A percentile compares a stretch with the other conserved stretches of the same genome.
These are phyloP conservation scores for Aspergillus funiculosus DNA, from an alignment of 495 filamentous ascomycete genomes.

Conservation along the genomic window DNA sequence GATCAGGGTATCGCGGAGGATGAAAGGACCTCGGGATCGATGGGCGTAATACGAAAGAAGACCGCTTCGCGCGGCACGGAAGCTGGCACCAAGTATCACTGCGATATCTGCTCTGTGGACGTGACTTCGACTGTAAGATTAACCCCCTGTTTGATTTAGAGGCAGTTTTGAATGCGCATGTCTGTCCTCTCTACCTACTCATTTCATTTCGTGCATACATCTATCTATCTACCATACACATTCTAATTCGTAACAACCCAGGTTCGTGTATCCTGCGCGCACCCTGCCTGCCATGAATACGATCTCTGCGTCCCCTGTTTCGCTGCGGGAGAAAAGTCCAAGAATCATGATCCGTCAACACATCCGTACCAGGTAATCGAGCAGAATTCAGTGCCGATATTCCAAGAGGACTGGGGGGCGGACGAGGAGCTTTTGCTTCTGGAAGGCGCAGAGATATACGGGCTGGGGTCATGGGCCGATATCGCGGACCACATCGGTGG, in stretches of 20 bases:
- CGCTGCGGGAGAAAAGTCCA: conserved; percentile 65
- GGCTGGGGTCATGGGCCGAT: conserved; percentile 94
- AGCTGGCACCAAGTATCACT: conserved; percentile 89
- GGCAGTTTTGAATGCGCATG: neutral
- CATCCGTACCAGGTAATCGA: conserved; percentile 93
- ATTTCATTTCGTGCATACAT: neutral
- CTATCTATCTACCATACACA: neutral
- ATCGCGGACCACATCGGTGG: conserved; percentile 98
- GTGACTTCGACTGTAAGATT: conserved; percentile 83
- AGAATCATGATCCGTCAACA: conserved; percentile 74
- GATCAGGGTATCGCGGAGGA: conserved; percentile 36
- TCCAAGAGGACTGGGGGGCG: conserved; percentile 89
- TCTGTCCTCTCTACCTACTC: too few relatives aligned
- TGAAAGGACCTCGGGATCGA: conserved; percentile 44
- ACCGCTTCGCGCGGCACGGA: conserved; percentile 82
- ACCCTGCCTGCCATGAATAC: conserved; percentile 79
- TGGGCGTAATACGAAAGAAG: conserved; percentile 98
- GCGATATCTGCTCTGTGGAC: conserved; percentile 91
- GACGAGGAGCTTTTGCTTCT: conserved; percentile 91
- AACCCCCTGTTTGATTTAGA: neutral
- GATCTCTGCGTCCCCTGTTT: conserved; percentile 98
- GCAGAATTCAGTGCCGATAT: conserved; percentile 96
- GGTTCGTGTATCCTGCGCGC: conserved; percentile 92
- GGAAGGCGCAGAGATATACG: conserved; percentile 97
- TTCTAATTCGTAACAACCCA: conserved; percentile 26